Conservation (phyloP, 495 filamentous ascomycete genomes). For the Articulospora tetracladia region DNA sequence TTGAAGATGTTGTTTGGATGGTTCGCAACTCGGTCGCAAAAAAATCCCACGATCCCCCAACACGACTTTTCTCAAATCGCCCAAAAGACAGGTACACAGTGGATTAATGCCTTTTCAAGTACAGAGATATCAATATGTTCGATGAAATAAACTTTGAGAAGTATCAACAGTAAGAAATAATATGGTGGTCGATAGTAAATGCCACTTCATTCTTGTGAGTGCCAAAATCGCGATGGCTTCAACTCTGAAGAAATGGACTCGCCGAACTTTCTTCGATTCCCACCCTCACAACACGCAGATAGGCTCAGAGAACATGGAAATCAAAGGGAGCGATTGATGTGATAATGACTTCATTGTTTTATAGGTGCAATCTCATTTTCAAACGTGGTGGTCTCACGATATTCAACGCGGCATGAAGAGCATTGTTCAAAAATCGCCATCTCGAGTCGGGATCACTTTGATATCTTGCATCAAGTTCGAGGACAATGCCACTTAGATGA, state of each 20-base stretch:
- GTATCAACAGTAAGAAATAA: conserved; percentile 4
- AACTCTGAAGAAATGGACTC: conserved; percentile 2
- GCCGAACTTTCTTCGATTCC: background rate
- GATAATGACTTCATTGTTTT: conserved; percentile 5
- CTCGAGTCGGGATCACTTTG: background rate
- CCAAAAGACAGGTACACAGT: background rate
- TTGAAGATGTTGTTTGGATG: conserved; percentile 5
- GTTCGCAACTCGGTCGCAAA: conserved; percentile 16
- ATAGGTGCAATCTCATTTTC: background rate
- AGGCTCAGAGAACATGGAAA: background rate
- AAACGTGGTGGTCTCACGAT: background rate
- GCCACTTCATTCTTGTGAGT: conserved; percentile 8
- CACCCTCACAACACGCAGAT: conserved; percentile 1
- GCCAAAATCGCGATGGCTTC: conserved; percentile 22
- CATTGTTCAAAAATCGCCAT: conserved; percentile 59
- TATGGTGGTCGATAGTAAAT: conserved; percentile 11
- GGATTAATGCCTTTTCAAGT: background rate
- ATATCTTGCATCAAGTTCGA: conserved; percentile 1
- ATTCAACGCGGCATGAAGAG: background rate
- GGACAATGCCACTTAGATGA: background rate
- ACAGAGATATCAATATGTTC: background rate
- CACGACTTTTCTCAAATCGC: conserved; percentile 7
- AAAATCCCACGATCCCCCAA: conserved; percentile 9
- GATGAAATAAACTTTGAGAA: background rate
- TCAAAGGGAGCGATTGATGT: background rate